These are phyloP conservation scores for Incumbomyces delicatus DNA, from an alignment of 2,329 filamentous ascomycete genomes.

Conservation along the genomic window DNA sequence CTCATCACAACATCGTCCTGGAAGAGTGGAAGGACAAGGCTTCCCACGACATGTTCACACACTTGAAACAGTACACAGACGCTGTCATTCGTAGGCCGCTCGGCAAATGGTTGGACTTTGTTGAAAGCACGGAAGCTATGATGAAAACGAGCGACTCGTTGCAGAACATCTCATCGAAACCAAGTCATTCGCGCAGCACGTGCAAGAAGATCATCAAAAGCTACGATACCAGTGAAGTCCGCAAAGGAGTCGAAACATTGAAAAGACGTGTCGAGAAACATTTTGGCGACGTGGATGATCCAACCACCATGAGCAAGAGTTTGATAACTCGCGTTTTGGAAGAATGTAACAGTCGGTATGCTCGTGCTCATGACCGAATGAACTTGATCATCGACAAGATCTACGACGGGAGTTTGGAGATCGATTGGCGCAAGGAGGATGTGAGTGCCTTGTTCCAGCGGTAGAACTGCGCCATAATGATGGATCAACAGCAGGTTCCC, in stretches of 20 bases:
- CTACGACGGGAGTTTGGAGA: slow-evolving; percentile 35
- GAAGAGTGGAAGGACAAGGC: slow-evolving; percentile 76
- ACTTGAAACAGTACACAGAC: slow-evolving; percentile 76
- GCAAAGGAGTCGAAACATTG: slow-evolving; percentile 80
- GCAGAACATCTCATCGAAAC: slow-evolving; percentile 61
- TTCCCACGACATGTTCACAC: slow-evolving; percentile 67
- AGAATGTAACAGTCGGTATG: slow-evolving; percentile 50
- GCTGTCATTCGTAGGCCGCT: slow-evolving; percentile 82
- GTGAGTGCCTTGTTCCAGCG: slow-evolving; percentile 33
- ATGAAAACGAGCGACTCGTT: slow-evolving; percentile 38
- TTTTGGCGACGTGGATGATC: slow-evolving; percentile 81
- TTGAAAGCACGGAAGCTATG: slow-evolving; percentile 75
- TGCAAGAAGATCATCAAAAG: slow-evolving; percentile 78
- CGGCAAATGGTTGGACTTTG: slow-evolving; percentile 73
- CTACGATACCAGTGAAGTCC: slow-evolving; percentile 75
- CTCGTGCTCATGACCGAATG: slow-evolving; percentile 43
- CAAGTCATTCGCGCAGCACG: slow-evolving; percentile 68
- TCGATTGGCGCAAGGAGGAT: slow-evolving; percentile 41
- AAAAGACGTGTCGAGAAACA: slow-evolving; percentile 94
- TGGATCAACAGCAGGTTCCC: too few relatives aligned
- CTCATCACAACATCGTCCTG: slow-evolving; percentile 62
- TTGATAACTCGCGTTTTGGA: slow-evolving; percentile 51
- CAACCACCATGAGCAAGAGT: slow-evolving; percentile 44
- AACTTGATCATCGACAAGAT: slow-evolving; percentile 34
- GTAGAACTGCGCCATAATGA: slow-evolving; percentile 11